Evolutionary conservation across 805 yeast genomes (phyloP), one percentile per base, ranked within the genome.

Genomic region (Cyberlindnera saturnus): DNA sequence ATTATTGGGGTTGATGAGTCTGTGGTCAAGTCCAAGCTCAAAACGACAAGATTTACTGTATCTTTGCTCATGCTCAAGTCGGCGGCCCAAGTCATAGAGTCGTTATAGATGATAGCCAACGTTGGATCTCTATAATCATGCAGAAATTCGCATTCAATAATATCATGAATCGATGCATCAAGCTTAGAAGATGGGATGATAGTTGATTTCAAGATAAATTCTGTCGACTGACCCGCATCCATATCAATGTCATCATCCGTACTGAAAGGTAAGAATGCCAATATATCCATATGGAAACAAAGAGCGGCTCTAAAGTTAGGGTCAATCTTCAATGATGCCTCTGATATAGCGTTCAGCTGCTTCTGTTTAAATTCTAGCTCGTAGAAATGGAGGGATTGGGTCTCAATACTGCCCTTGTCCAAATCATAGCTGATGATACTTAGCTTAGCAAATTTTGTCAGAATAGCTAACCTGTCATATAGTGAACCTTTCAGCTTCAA

Each of bases 371-470:
- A 67, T 20, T 77, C 77, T 36, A 78, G 75, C 53, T 91, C 97
- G 61, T 90, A 93, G 59, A 76, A 88, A 64, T 93, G 99, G 40
- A 93, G 66, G 40, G 96, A 85, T 1, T 79, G 73, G 0, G 96
- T 86, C 20, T 74, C 68, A n/a, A 91, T 68, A 1, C 74, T 54
- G 49, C 77, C 70, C n/a, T 53, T 58, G 4, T 56, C 61, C 4
- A 63, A 60, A 54, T 88, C 82, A 86, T 95, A 93, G 43, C 73
- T 71, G 26, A 91, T 63, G 15, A 90, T 63, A 0, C 95, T 85
- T 33, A 89, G 55, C 59, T 91, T 91, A 28, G 96, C 96, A 40
- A 67, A 67, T 46, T 79, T 76, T 10, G 95, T 84, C 13, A 86
- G 66, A 4, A 91, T 65, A 2, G 83, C 61, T 30, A 93, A 51